These are phyloP conservation scores for Magnaporthiopsis rhizophila DNA, from an alignment of 2,329 filamentous ascomycete species.

Conservation along the genomic window DNA sequence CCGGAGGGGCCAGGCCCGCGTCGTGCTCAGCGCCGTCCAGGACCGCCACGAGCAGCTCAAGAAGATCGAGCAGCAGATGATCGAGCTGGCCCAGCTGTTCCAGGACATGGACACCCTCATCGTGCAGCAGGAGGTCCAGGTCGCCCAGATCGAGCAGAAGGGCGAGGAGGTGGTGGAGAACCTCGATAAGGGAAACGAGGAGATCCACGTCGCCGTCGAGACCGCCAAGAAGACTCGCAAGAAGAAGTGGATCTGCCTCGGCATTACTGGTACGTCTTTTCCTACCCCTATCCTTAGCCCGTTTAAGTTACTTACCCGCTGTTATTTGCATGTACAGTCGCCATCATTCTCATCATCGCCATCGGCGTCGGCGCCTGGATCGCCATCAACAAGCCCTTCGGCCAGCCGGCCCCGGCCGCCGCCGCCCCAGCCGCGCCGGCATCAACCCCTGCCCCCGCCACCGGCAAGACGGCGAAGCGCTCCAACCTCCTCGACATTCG, in stretches of 20 bases:
- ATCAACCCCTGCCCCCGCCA: slow-evolving; percentile 29
- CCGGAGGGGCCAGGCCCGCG: slow-evolving; percentile 71
- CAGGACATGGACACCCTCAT: slow-evolving; percentile 81
- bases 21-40: slow-evolving; percentile 70
- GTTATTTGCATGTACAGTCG: slow-evolving; percentile 27
- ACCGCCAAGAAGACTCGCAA: slow-evolving; percentile 73
- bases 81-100: slow-evolving; percentile 81
- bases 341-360: slow-evolving; percentile 44
- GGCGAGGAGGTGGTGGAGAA: slow-evolving; percentile 80
- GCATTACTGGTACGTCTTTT: slow-evolving; percentile 51
- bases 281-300: neutral
- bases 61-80: slow-evolving; percentile 87
- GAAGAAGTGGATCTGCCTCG: slow-evolving; percentile 96
- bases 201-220: slow-evolving; percentile 73
- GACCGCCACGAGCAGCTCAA: slow-evolving; percentile 79
- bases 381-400: slow-evolving; percentile 29
- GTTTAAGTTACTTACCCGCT: slow-evolving; percentile 6
- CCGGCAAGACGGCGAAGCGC: slow-evolving; percentile 20
- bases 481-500: slow-evolving; percentile 17
- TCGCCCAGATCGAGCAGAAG: slow-evolving; percentile 77
- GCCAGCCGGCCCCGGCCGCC: slow-evolving; percentile 20
- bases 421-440: slow-evolving; percentile 17
- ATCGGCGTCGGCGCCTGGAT: slow-evolving; percentile 43
- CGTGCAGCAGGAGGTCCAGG: slow-evolving; percentile 73
- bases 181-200: slow-evolving; percentile 74